Base-by-base conservation (phyloP, 139 green algal genomes). In the Pedinophyceae sp. region DNA sequence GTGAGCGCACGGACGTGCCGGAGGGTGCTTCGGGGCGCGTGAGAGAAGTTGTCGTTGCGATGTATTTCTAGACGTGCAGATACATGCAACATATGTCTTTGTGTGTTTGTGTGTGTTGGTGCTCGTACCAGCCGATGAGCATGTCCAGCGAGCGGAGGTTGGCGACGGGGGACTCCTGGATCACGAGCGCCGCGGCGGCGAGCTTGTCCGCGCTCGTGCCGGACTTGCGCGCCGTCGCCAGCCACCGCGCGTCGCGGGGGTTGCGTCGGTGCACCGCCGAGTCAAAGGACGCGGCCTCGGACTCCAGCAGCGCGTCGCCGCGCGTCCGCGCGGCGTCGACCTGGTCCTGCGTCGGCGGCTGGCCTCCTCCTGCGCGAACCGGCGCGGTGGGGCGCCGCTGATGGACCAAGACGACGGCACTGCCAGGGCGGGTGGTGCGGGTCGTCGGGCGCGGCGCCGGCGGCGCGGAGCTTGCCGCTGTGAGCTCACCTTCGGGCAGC, bases 101-200 rank as follows among this genome's bases (percentile, higher is more conserved):
- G 68, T 75, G 18, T 79, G 79, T 40, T 66, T 72, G 2, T 68
- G 48, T 61, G 86, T 88, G 19, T n/a, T n/a, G n/a, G n/a, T n/a
- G n/a, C n/a, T 48, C 19, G 6, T 74, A 72, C 67, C 79, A 72
- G 2, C 13, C 30, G 7, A 95, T 40, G 49, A 97, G 62, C 17
- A 66, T 64, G 54, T 96, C 88, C 55, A 97, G 66, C 2, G 54
- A 61, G 3, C 40, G 43, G 40, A 94, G 56, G 67, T 89, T 88
- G 40, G 75, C 73, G 3, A 83, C 45, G 3, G 66, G 70, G 25
- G 61, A 71, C 57, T 94, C 83, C 67, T 92, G 73, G 13, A 97
- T 55, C 47, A 90, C 60, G 38, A 97, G 68, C 13, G 88, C 79
- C 57, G 83, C 68, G 3, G 88, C 88, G 2, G 88, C 88, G 19